phyloP scores from a whole-genome alignment of 257 asterid genomes.

The Jacaranda copaia region DNA sequence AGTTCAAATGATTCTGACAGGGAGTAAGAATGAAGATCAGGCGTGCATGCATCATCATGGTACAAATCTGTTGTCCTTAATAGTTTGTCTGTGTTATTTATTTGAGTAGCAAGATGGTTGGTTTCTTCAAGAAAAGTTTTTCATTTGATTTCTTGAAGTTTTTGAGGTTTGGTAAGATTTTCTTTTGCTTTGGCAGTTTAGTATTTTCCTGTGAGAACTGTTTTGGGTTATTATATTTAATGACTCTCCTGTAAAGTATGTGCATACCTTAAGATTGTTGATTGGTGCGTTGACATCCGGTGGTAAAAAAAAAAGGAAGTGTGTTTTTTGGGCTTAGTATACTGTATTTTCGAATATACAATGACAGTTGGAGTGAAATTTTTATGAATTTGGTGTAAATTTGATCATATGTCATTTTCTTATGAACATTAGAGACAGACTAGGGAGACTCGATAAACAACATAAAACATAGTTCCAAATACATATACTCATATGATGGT shows the following conservation, averaged over 20 bases:
- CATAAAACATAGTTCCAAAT: slow-evolving; percentile 31
- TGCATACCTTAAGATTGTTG: slow-evolving; percentile 21
- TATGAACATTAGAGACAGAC: too few species aligned
- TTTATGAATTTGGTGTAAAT: slow-evolving; percentile 3
- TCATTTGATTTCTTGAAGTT: slow-evolving; percentile 60
- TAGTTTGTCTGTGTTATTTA: slow-evolving; percentile 16
- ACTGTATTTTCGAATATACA: slow-evolving; percentile 9
- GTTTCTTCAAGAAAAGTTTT: slow-evolving; percentile 65
- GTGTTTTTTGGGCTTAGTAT: slow-evolving; percentile 17
- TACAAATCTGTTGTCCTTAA: not conserved
- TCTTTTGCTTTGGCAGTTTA: slow-evolving; percentile 8
- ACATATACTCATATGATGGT: slow-evolving; percentile 22
- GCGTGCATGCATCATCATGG: not conserved
- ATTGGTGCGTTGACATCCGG: slow-evolving; percentile 8
- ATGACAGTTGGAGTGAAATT: slow-evolving; percentile 19
- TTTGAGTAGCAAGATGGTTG: slow-evolving; percentile 43
- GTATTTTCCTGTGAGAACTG: slow-evolving; percentile 21
- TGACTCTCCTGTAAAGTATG: slow-evolving; percentile 38
- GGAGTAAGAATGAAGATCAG: slow-evolving; percentile 43
- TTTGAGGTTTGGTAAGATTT: slow-evolving; percentile 38
- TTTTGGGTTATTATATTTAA: slow-evolving; percentile 20
- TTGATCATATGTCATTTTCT: not conserved
- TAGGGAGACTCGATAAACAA: slow-evolving; percentile 5
- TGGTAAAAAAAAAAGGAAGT: too few species aligned
- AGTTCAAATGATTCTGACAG: slow-evolving; percentile 67